These are phyloP conservation scores for Colletotrichum sp. DNA, from an alignment of 2,329 filamentous ascomycete genomes.

Conservation along the genomic window DNA sequence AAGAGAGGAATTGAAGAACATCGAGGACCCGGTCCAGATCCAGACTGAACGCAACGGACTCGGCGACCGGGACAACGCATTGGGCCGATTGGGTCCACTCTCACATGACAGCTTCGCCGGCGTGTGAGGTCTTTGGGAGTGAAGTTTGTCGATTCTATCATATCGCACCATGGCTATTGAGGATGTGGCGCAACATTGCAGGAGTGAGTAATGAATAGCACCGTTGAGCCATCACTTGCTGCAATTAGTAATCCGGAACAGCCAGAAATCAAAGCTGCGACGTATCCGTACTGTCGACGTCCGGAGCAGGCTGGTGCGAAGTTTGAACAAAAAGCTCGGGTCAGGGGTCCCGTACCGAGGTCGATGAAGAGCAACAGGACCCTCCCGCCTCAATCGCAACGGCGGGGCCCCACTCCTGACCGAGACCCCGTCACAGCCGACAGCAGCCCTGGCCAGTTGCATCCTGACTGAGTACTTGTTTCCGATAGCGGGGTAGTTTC, in stretches of 20 bases:
- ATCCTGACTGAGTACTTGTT: background rate
- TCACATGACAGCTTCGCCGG: background rate
- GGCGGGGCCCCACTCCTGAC: conserved; percentile 3
- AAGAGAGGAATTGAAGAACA: background rate
- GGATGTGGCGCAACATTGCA: background rate
- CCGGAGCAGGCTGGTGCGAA: background rate
- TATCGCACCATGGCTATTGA: background rate
- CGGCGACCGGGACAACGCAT: conserved; percentile 14
- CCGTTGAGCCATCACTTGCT: background rate
- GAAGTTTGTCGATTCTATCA: background rate
- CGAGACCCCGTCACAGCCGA: background rate
- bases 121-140: background rate
- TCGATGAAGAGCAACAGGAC: background rate
- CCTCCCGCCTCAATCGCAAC: background rate
- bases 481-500: conserved; percentile 5
- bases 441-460: background rate
- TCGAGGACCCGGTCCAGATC: background rate
- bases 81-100: conserved; percentile 9
- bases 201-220: background rate
- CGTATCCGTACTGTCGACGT: background rate
- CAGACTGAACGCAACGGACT: background rate
- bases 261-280: background rate
- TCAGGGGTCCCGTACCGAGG: conserved; percentile 1
- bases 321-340: background rate
- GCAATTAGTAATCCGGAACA: background rate